Evolutionary conservation across 768 basidiomycete species (phyloP).

Genomic region (Mycena alexandri): DNA sequence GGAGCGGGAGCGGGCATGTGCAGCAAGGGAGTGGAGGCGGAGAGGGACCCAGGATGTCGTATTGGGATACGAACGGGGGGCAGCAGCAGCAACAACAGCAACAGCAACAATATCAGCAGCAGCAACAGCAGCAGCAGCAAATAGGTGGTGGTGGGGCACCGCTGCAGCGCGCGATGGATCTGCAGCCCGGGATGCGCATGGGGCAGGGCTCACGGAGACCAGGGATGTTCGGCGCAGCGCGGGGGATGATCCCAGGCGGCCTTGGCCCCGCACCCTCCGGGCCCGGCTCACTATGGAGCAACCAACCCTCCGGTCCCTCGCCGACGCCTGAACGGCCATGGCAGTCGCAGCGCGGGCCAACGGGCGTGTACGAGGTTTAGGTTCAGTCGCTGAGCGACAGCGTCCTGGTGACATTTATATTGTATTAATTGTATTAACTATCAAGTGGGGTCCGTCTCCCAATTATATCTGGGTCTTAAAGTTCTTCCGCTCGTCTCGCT

Average conservation of each 20-base stretch:
- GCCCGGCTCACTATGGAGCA: conserved; percentile 52
- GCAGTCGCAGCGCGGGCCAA: conserved; percentile 24
- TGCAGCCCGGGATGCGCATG: conserved; percentile 65
- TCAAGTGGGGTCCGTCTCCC: background rate
- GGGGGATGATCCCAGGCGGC: conserved; percentile 50
- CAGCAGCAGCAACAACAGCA: conserved; percentile 41
- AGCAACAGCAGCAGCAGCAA: conserved; percentile 44
- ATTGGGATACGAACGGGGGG: conserved; percentile 46
- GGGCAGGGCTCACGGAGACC: conserved; percentile 67
- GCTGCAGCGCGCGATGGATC: conserved; percentile 63
- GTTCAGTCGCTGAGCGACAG: conserved; percentile 27
- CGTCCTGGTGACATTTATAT: conserved; percentile 22
- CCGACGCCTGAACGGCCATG: conserved; percentile 19
- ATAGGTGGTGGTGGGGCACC: conserved; percentile 42
- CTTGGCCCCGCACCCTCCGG: conserved; percentile 48
- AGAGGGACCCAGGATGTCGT: conserved; percentile 40
- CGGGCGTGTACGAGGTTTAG: conserved; percentile 17
- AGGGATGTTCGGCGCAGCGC: conserved; percentile 69
- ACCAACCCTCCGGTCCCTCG: conserved; percentile 25
- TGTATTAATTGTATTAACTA: conserved; percentile 26
- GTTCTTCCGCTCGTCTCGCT: background rate
- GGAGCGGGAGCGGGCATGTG: conserved; percentile 41
- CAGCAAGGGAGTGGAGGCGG: conserved; percentile 42
- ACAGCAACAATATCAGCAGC: conserved; percentile 40
- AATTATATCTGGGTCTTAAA: conserved; percentile 8